These are phyloP conservation scores for Omphalotus olearius DNA, from an alignment of 1,284 basidiomycete species.

Conservation along the genomic window DNA sequence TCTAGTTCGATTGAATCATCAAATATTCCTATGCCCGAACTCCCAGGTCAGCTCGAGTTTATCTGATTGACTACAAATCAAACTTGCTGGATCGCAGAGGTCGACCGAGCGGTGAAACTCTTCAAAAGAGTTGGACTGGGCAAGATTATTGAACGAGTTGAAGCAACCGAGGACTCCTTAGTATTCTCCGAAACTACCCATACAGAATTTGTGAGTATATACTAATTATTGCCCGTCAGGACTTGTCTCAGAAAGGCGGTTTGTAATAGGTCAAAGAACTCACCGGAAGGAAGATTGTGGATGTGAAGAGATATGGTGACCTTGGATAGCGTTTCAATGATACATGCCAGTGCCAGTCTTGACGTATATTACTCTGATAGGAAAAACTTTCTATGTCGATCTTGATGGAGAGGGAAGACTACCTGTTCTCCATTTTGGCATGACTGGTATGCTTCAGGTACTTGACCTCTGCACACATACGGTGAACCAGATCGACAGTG, in stretches of 20 bases:
- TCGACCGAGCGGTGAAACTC: constrained; percentile 65
- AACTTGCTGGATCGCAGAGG: constrained; percentile 41
- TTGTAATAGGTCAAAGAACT: constrained; percentile 52
- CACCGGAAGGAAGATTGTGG: constrained; percentile 51
- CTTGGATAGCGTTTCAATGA: neutral
- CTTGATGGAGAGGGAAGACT: constrained; percentile 59
- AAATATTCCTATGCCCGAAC: constrained; percentile 58
- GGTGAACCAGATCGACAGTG: neutral
- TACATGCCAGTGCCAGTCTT: neutral
- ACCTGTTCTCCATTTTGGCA: constrained; percentile 79
- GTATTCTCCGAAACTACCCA: constrained; percentile 64
- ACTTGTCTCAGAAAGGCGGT: neutral
- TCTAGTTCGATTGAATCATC: too few relatives aligned
- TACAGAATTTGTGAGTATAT: constrained; percentile 57
- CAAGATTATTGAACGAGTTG: constrained; percentile 54
- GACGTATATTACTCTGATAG: constrained; percentile 27
- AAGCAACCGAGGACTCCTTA: constrained; percentile 63
- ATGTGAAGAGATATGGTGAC: constrained; percentile 62
- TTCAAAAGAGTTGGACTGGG: constrained; percentile 53
- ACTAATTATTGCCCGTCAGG: neutral
- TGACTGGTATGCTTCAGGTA: constrained; percentile 81
- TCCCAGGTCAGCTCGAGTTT: constrained; percentile 43
- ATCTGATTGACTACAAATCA: neutral
- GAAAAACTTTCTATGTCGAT: constrained; percentile 76
- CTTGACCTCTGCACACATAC: constrained; percentile 9